Evolutionary conservation across 2,329 filamentous ascomycete genomes (phyloP), one percentile per base, ranked within the genome.

Genomic region (Apiospora kogelbergensis): DNA sequence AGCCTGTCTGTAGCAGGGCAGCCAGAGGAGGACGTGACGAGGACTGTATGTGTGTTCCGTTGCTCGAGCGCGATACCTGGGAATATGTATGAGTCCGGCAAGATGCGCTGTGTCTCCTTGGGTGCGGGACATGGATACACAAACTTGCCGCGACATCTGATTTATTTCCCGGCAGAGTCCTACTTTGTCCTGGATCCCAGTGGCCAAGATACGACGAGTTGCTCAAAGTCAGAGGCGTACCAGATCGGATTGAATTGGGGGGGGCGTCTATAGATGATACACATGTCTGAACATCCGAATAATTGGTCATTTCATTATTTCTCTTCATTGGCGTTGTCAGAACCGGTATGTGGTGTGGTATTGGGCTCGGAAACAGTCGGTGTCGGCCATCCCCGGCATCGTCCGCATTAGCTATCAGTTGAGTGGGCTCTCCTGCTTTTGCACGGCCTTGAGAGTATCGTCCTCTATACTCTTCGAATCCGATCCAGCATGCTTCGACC

Each of bases 161-260:
- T 44, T 42, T 63, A 63, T 46, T 64, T 48, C 46, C 67, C 67
- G 67, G 65, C 37, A 45, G 40, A 13, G 57, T 68, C 67, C 40
- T 42, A 48, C 67, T 30, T 22, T 22, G 44, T 20, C 57, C 57
- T n/a, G 26, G 11, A 68, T 42, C 57, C 53, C 41, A 64, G 41
- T 68, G 67, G 46, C 22, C 45, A 66, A 46, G 37, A 60, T 66
- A 66, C 68, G 64, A 37, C 45, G 46, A 10, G 26, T 40, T 66
- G 10, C 44, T 37, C 65, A 30, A 42, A 42, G 37, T 33, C 22
- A 24, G 7, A 7, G 63, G 17, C 2, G 24, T 45, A 45, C 41
- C 41, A 65, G 24, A 65, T 65, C 41, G 63, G 4, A 5, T 45
- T 45, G 5, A 20, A n/a, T 11, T 33, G 41, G 63, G 17, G 24